Evolutionary conservation across 768 basidiomycete species (phyloP).

Genomic region (Leccinum sublutescens): DNA sequence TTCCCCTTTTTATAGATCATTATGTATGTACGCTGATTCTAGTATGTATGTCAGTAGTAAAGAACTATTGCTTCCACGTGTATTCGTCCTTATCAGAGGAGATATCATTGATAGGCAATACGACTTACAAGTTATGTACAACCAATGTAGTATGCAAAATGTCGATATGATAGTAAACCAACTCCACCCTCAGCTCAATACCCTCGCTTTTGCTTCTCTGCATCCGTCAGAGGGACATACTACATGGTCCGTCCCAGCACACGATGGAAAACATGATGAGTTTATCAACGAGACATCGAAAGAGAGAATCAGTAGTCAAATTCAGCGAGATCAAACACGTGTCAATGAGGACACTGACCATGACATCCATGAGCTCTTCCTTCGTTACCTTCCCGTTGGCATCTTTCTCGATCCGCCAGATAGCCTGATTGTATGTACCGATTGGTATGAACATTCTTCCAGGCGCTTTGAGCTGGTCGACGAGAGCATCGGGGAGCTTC

Average conservation of each 20-base stretch:
- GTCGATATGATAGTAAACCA: not conserved
- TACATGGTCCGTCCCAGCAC: slow-evolving; percentile 16
- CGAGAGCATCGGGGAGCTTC: slow-evolving; percentile 59
- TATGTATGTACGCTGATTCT: slow-evolving; percentile 9
- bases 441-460: slow-evolving; percentile 94
- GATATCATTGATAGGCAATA: not conserved
- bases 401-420: slow-evolving; percentile 82
- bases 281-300: not conserved
- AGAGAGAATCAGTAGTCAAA: slow-evolving; percentile 12
- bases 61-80: no score
- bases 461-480: slow-evolving; percentile 74
- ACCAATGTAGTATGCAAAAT: no score
- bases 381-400: slow-evolving; percentile 60
- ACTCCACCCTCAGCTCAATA: slow-evolving; percentile 9
- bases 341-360: slow-evolving; percentile 44
- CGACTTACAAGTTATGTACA: not conserved
- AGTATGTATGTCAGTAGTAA: not conserved
- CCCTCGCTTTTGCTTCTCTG: slow-evolving; percentile 39
- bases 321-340: slow-evolving; percentile 8
- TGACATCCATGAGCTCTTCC: slow-evolving; percentile 75
- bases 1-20: slow-evolving; percentile 16
- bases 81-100: not conserved
- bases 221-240: slow-evolving; percentile 74
- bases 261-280: not conserved
- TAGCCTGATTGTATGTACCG: slow-evolving; percentile 56